These are phyloP conservation scores for Aureobasidium subglaciale DNA, from an alignment of 2,329 filamentous ascomycete species.

Conservation along the genomic window DNA sequence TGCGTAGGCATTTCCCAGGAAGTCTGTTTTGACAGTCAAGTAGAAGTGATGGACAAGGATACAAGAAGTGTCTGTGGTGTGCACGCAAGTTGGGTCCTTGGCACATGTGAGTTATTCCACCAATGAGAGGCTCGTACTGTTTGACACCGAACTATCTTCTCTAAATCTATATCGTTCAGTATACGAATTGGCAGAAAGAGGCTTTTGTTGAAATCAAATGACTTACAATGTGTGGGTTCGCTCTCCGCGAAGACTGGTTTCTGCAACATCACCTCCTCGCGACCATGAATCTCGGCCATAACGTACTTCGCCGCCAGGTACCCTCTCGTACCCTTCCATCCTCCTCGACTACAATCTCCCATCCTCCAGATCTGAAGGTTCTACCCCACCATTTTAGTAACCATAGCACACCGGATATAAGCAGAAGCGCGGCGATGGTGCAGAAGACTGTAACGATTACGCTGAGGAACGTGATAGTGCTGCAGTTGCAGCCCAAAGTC, in stretches of 20 bases:
- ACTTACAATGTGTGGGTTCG: no score
- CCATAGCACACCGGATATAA: constrained; percentile 24
- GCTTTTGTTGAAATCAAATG: no score
- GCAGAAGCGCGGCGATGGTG: constrained; percentile 32
- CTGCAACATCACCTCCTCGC: constrained; percentile 3
- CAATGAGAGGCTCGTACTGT: neutral
- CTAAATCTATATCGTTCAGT: no score
- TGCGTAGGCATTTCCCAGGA: neutral
- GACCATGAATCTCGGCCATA: neutral
- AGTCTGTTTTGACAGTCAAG: no score
- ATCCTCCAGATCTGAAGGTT: neutral
- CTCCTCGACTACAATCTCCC: constrained; percentile 14
- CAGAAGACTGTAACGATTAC: constrained; percentile 37
- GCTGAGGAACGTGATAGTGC: constrained; percentile 39
- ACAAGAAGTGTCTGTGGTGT: neutral
- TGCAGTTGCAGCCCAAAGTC: constrained; percentile 39
- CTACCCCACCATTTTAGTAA: constrained; percentile 20
- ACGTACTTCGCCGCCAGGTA: neutral
- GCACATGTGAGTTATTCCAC: neutral
- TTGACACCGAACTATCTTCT: no score
- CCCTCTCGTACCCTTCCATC: constrained; percentile 4
- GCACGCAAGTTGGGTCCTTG: neutral
- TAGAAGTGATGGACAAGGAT: no score
- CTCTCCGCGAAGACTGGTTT: no score
- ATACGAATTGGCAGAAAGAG: no score